Conservation (phyloP, 1,139 yeast species). For the Pichia sp. region DNA sequence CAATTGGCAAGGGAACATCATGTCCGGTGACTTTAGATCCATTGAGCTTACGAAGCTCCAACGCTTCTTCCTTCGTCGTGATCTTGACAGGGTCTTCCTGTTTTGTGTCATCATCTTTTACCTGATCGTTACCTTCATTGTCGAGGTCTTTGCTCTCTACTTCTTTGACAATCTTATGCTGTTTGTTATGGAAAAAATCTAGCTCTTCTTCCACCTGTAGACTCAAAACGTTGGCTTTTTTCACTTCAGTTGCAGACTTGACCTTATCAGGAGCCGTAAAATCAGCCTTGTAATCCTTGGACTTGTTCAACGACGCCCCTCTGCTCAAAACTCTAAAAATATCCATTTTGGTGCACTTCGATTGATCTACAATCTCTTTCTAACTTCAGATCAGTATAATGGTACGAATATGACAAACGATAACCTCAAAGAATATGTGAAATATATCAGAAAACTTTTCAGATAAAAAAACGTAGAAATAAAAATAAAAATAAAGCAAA, state of each 20-base stretch:
- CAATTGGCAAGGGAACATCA: conserved; percentile 74
- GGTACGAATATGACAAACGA: neutral
- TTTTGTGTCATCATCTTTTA: conserved; percentile 22
- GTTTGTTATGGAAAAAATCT: conserved; percentile 66
- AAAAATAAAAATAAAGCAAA: neutral
- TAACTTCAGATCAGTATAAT: too few species aligned
- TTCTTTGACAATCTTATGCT: conserved; percentile 22
- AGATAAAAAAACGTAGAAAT: neutral
- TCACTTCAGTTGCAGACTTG: conserved; percentile 27
- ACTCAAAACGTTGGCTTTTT: conserved; percentile 38
- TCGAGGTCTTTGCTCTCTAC: conserved; percentile 12
- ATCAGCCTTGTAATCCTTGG: conserved; percentile 43
- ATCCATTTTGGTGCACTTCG: conserved; percentile 49
- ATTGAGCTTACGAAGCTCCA: conserved; percentile 27
- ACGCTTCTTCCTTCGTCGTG: conserved; percentile 34
- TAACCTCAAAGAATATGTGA: too few species aligned
- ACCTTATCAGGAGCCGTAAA: conserved; percentile 40
- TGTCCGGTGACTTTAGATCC: conserved; percentile 28
- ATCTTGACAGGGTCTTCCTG: conserved; percentile 42
- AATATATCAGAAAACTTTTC: neutral
- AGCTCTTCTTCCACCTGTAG: conserved; percentile 53
- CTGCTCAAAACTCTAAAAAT: conserved; percentile 78
- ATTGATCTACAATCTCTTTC: neutral
- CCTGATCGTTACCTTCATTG: too few species aligned
- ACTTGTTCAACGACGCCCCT: conserved; percentile 74